A percentile compares a stretch with the other conserved stretches of the same genome.
Conservation (phyloP, 2,329 filamentous ascomycete genomes). For the Aspergillus sp. region DNA sequence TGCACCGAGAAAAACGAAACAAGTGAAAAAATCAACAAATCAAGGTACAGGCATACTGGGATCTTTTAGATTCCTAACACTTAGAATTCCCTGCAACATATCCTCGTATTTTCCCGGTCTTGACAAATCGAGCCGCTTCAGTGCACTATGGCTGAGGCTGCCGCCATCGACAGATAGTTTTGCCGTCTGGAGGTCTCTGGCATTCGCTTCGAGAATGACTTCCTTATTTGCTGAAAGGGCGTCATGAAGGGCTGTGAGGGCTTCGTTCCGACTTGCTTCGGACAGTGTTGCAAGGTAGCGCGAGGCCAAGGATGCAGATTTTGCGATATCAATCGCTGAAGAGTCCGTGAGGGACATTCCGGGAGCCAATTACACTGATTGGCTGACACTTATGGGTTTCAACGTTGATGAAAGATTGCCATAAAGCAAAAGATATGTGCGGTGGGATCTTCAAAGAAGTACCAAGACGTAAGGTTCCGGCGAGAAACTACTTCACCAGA, state of each 20-base stretch:
- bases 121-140: conserved; percentile 83
- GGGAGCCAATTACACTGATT: not conserved
- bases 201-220: conserved; percentile 82
- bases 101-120: conserved; percentile 93
- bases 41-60: conserved; percentile 61
- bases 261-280: conserved; percentile 74
- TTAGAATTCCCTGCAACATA: conserved; percentile 92
- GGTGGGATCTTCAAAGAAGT: not conserved
- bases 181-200: conserved; percentile 74
- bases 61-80: conserved; percentile 81
- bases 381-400: too few relatives aligned
- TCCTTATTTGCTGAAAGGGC: conserved; percentile 70
- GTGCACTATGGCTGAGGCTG: conserved; percentile 73
- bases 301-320: conserved; percentile 76
- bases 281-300: conserved; percentile 79
- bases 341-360: conserved; percentile 87
- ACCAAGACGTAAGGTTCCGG: too few relatives aligned
- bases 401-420: not conserved
- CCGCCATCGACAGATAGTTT: conserved; percentile 72
- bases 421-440: not conserved
- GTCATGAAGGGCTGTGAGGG: conserved; percentile 77
- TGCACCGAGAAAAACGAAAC: not conserved
- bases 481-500: too few relatives aligned
- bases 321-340: conserved; percentile 73
- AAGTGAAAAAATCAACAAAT: not conserved